Percentiles rank a stretch among this genome's conserved stretches.
These are phyloP conservation scores for Huntiella savannae DNA, from an alignment of 2,329 filamentous ascomycete species.

Conservation along the genomic window DNA sequence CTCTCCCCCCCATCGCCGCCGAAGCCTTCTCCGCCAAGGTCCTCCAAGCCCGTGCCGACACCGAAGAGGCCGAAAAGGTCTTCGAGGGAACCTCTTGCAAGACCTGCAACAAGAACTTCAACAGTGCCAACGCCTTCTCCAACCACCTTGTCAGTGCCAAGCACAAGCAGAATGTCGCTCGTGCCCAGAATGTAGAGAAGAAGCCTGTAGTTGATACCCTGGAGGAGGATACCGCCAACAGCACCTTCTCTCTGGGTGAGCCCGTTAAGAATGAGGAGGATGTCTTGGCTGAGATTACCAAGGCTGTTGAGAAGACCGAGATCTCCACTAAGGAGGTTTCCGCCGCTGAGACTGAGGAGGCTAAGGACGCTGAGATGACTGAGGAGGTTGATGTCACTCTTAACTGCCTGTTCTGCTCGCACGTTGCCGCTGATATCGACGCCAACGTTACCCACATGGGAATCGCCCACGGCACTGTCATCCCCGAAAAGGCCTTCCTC, in stretches of 20 bases:
- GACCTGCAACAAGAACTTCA: conserved; percentile 80
- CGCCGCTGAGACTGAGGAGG: conserved; percentile 25
- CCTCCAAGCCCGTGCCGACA: conserved; percentile 68
- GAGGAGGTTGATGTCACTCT: conserved; percentile 23
- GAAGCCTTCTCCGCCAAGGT: conserved; percentile 95
- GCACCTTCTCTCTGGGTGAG: conserved; percentile 79
- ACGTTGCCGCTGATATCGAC: conserved; percentile 53
- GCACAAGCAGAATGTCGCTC: conserved; percentile 37
- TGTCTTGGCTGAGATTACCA: conserved; percentile 51
- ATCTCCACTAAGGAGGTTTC: conserved; percentile 27
- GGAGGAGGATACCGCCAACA: conserved; percentile 65
- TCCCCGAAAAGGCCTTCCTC: conserved; percentile 74
- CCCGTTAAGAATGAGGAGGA: conserved; percentile 53
- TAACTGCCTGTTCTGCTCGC: conserved; percentile 82
- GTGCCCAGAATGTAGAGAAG: conserved; percentile 16
- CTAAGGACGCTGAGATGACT: conserved; percentile 24
- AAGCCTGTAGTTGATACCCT: conserved; percentile 36
- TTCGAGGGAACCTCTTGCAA: conserved; percentile 71
- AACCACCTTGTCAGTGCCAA: conserved; percentile 87
- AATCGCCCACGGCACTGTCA: conserved; percentile 83
- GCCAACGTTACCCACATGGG: conserved; percentile 79
- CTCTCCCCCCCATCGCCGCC: conserved; percentile 73
- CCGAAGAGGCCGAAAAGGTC: conserved; percentile 70
- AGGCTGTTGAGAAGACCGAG: conserved; percentile 57
- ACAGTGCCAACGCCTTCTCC: conserved; percentile 84